Percentiles rank a stretch among this genome's conserved stretches.
These are phyloP conservation scores for Talaromyces atroroseus DNA, from an alignment of 2,329 filamentous ascomycete species.

Conservation along the genomic window DNA sequence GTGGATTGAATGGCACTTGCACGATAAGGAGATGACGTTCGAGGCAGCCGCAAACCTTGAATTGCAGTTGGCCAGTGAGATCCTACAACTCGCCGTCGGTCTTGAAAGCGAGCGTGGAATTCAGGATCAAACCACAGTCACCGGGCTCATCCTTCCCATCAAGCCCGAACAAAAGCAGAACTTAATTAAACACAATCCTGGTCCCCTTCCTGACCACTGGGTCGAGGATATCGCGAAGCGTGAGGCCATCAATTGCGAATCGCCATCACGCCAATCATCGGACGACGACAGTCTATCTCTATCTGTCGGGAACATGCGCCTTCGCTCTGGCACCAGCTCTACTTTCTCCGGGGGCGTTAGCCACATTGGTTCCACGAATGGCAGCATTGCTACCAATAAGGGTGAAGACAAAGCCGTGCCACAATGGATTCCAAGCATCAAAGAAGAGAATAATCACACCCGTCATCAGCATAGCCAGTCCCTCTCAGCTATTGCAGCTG, in stretches of 20 bases:
- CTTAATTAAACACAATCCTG: background rate
- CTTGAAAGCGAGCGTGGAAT: background rate
- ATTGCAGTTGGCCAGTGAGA: constrained; percentile 18
- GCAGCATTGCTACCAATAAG: constrained; percentile 3
- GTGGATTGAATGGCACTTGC: constrained; percentile 26
- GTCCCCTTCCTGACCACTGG: background rate
- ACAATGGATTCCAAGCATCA: background rate
- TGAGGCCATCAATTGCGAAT: background rate
- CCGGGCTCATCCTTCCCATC: background rate
- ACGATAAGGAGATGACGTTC: constrained; percentile 17
- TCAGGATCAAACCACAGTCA: background rate
- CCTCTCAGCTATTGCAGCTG: constrained; percentile 3
- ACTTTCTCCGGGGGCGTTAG: constrained; percentile 4
- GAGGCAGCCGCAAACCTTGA: constrained; percentile 21
- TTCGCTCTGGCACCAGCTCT: constrained; percentile 6
- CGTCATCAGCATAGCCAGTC: constrained; percentile 13
- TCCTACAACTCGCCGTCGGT: constrained; percentile 18
- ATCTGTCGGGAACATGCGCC: background rate
- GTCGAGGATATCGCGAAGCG: constrained; percentile 4
- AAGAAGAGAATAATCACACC: background rate
- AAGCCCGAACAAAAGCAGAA: background rate
- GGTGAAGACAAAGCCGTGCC: background rate
- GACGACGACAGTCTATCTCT: constrained; percentile 5
- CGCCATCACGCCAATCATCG: constrained; percentile 1
- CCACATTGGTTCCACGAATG: constrained; percentile 4